Evolutionary conservation across 345 rosid species (phyloP), one percentile per base, ranked within the genome.

Genomic region (Angophora floribunda): DNA sequence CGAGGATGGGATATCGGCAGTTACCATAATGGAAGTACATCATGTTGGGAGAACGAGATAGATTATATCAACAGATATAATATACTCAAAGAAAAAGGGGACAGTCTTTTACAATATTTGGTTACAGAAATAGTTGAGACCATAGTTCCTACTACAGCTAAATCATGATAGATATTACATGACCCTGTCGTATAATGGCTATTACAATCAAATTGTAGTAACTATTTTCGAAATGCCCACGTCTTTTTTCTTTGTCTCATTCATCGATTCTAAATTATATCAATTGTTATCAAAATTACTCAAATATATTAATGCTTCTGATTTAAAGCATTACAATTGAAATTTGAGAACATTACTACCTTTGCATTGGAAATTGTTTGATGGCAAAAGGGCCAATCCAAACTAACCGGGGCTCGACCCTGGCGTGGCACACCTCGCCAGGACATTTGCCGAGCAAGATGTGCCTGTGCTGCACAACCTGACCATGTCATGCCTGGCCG

Each of bases 11-110:
- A 88, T 59, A n/a, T 26, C 91, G 30, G 57, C 95, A 5, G 88
- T 98, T 53, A 93, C 94, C 28, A 88, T 93, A 55, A 88, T 98
- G 89, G 98, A 98, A 91, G 98, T 96, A 86, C 97, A 96, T 92
- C 96, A 95, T 93, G 94, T 96, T 86, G 99, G 99, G 89, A 94
- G 98, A 86, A 91, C 90, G 78, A 92, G 95, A 91, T 97, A 96
- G 89, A 90, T 97, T 86, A 87, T 97, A 87, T 93, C 97, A 1
- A 61, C 95, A 0, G 97, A 96, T 93, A 90, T 89, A 26, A 89
- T 75, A 98, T 95, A 87, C 94, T 92, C 85, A 95, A 92, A 41
- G 97, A 96, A 87, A 92, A 95, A 36, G 96, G n/a, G 99, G 52
- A 90, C 94, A 16, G 53, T 97, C 61, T 22, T 24, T 55, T 55